Base-by-base conservation (phyloP, 768 basidiomycete species). In the Auriculariales sp. region DNA sequence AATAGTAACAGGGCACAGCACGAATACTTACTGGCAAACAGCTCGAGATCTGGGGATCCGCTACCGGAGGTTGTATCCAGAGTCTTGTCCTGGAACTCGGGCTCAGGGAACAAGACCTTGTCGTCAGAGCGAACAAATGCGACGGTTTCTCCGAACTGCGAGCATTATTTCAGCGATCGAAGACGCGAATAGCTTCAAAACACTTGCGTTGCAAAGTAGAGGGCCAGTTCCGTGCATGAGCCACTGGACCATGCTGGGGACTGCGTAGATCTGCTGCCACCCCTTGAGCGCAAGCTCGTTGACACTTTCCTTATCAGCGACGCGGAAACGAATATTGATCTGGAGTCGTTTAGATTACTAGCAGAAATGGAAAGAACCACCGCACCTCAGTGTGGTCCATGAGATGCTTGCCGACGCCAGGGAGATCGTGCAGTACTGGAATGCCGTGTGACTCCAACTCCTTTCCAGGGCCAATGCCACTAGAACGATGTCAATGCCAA, bases 331-430 rank as follows among this genome's bases (percentile, higher is more conserved):
- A 22, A 77, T 47, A 55, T 71, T 66, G 46, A 82, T 25, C 39
- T 44, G 5, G n/a, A n/a, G n/a, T n/a, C n/a, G n/a, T n/a, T n/a
- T n/a, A n/a, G n/a, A n/a, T n/a, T n/a, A n/a, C n/a, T n/a, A n/a
- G n/a, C n/a, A n/a, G n/a, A n/a, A n/a, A n/a, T n/a, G n/a, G n/a
- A n/a, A n/a, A n/a, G n/a, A n/a, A n/a, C n/a, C n/a, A n/a, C n/a
- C 39, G 7, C 15, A 55, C 69, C 12, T 71, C 68, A 3, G 71
- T 67, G 56, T 90, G 88, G 58, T 91, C 88, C 39, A 73, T 66
- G 15, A 91, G 71, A 59, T 88, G 72, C 7, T 72, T 66, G 12
- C 89, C 89, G 17, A 92, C 86, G 10, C 79, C 79, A 0, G 83
- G 80, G 2, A 83, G 72, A 55, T 88, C 77, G 4, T 75, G 58